Conservation (phyloP, 441 rosid genomes). For the Kokia cookei region DNA sequence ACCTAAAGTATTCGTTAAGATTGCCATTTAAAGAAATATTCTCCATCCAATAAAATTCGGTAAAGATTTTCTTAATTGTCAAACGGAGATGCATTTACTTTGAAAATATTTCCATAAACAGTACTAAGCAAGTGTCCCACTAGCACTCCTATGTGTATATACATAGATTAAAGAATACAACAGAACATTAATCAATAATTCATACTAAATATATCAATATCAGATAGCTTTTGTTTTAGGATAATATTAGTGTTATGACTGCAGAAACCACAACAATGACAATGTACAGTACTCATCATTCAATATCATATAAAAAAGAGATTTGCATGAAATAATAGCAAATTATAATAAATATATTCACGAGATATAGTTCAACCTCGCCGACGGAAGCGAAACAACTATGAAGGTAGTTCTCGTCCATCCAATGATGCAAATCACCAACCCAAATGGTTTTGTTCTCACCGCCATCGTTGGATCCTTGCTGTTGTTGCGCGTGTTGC, state of each 20-base stretch:
- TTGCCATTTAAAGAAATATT: constrained; percentile 1
- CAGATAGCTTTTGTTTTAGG: not conserved
- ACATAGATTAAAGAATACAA: not conserved
- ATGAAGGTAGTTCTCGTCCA: constrained; percentile 86
- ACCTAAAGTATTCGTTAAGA: not conserved
- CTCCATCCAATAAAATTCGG: not conserved
- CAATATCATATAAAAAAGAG: not conserved
- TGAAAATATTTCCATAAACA: not conserved
- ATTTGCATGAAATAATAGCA: not conserved
- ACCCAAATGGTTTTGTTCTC: constrained; percentile 85
- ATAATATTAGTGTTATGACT: not conserved
- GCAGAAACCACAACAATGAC: not conserved
- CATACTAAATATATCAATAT: not conserved
- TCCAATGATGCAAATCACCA: constrained; percentile 94
- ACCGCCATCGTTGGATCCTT: constrained; percentile 41
- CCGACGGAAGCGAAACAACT: constrained; percentile 65
- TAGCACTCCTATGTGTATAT: not conserved
- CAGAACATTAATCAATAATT: not conserved
- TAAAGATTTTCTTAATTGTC: not conserved
- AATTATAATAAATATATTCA: not conserved
- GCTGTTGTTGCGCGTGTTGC: constrained; percentile 37
- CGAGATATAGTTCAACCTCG: constrained; percentile 41
- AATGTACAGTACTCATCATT: not conserved
- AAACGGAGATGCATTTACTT: not conserved
- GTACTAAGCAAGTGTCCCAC: not conserved